phyloP scores from a whole-genome alignment of 2,329 filamentous ascomycete genomes.

The Clonostachys byssicola region DNA sequence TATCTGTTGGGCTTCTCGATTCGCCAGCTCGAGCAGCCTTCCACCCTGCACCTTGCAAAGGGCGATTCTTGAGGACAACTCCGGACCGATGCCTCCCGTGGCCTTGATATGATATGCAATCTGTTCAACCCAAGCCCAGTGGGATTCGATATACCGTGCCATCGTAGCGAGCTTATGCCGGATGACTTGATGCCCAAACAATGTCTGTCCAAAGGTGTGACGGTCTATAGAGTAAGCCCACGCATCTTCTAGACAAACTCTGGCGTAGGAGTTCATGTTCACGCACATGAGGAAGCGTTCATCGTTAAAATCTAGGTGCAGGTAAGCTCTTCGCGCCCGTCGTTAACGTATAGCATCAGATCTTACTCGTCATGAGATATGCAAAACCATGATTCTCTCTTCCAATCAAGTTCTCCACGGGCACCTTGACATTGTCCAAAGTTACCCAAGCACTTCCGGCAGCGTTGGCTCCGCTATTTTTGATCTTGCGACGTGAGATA shows the following conservation, averaged over 20 bases:
- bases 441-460: conserved; percentile 78
- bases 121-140: conserved; percentile 59
- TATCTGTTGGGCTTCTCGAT: conserved; percentile 75
- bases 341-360: no score
- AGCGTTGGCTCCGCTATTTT: conserved; percentile 74
- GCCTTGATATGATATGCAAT: conserved; percentile 44
- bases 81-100: conserved; percentile 1
- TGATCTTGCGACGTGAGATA: conserved; percentile 72
- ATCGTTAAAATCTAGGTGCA: conserved; percentile 67
- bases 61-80: conserved; percentile 47
- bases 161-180: conserved; percentile 70
- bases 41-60: conserved; percentile 72
- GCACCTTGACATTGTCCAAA: conserved; percentile 84
- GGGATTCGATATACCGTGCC: conserved; percentile 54
- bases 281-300: conserved; percentile 73
- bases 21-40: conserved; percentile 76
- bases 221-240: conserved; percentile 87
- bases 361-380: conserved; percentile 64
- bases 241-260: conserved; percentile 75
- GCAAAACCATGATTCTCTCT: conserved; percentile 83
- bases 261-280: conserved; percentile 58
- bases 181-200: conserved; percentile 81
- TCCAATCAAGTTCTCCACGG: conserved; percentile 72
- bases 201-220: conserved; percentile 75
- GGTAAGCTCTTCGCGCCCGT: no score